These are phyloP conservation scores for Cyphellophora attinorum DNA, from an alignment of 2,329 filamentous ascomycete species.

Conservation along the genomic window DNA sequence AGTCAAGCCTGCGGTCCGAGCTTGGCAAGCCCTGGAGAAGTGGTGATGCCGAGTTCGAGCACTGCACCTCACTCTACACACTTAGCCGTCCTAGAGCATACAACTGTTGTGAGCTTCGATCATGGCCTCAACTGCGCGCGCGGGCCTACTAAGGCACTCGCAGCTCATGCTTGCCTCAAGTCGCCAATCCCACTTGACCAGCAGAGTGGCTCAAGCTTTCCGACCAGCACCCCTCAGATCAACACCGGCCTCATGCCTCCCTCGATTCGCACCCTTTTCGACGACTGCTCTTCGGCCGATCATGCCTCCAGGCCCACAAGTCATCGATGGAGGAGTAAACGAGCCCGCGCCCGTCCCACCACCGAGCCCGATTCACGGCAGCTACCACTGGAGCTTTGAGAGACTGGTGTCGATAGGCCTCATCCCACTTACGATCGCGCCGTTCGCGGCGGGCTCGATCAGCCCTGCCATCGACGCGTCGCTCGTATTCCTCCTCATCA, in stretches of 20 bases:
- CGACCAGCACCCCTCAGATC: conserved; percentile 10
- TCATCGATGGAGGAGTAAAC: conserved; percentile 71
- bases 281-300: conserved; percentile 65
- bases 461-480: conserved; percentile 83
- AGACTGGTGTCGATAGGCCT: conserved; percentile 67
- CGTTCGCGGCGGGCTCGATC: conserved; percentile 83
- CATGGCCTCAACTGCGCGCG: conserved; percentile 14
- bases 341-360: conserved; percentile 69
- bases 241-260: conserved; percentile 6
- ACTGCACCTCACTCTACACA: no score
- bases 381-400: conserved; percentile 98
- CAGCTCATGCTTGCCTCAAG: conserved; percentile 11
- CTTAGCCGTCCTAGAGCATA: no score
- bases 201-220: conserved; percentile 7
- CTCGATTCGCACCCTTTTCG: conserved; percentile 70
- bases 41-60: no score
- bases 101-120: no score
- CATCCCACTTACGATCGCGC: conserved; percentile 77
- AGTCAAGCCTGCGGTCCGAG: no score
- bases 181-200: conserved; percentile 12
- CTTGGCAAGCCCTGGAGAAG: no score
- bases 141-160: conserved; percentile 12
- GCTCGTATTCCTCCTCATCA: conserved; percentile 69
- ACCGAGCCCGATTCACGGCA: conserved; percentile 70
- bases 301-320: conserved; percentile 75